Base-by-base conservation (phyloP, 495 filamentous ascomycete species). In the Annulohypoxylon nitens region DNA sequence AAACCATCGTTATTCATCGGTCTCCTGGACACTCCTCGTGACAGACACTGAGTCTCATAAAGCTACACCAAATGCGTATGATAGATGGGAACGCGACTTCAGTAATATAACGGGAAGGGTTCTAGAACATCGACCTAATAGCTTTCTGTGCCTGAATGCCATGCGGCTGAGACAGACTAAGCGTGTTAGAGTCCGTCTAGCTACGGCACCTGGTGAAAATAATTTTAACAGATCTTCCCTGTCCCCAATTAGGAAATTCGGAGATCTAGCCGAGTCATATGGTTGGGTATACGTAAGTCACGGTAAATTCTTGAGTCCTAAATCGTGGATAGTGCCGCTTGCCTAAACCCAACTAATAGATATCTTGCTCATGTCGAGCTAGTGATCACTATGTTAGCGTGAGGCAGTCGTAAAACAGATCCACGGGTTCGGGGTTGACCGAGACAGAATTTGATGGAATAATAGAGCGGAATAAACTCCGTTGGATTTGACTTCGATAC, bases 181-280 rank as follows among this genome's bases (percentile, higher is more conserved):
- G 12, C 37, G 12, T 11, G 10, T 41, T 41, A 41, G 37, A 41
- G 37, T 12, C 37, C 34, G 6, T 10, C 34, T 36, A 36, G 34
- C 34, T 10, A 12, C 8, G 37, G 37, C 12, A 45, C 14, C 16
- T 45, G 10, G 41, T 4, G 14, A n/a, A 10, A 10, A 16, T 41
- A 10, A 9, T 26, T 57, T 23, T 61, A 20, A 14, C 10, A 41
- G 7, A 3, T 41, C 37, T 12, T 3, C 8, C 12, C 8, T 30
- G 26, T 26, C 33, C 58, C 33, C 18, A 47, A 25, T 10, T 33
- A 9, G 20, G 54, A 47, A 45, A 30, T 25, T 61, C 18, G 30
- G 47, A 4, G 4, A 39, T 14, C n/a, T 34, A 45, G 12, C 20
- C 58, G 58, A 61, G 58, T 47, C 58, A 61, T 47, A 41, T 47